Evolutionary conservation across 1,284 basidiomycete species (phyloP), one percentile per base, ranked within the genome.

Genomic region (Pseudozyma pruni): DNA sequence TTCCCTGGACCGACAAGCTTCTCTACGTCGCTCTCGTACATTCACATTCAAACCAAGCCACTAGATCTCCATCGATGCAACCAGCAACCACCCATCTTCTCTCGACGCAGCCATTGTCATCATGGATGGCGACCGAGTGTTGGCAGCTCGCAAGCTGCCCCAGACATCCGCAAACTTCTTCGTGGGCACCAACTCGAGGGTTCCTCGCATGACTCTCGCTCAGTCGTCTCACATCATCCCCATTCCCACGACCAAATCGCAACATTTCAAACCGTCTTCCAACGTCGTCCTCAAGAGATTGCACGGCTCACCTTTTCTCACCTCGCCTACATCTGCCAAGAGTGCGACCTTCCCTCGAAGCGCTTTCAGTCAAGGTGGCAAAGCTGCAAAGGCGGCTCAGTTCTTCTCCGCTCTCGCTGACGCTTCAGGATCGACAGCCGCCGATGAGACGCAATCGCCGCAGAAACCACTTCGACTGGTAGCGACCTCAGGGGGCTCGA

Each of bases 81-180:
- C 8, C 22, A 19, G 43, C 35, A 20, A 16, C 22, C n/a, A 13
- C 27, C 25, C 3, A 7, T 39, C 42, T 22, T 31, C 10, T 31
- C 17, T 20, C 38, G 11, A 16, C 34, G n/a, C 13, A 7, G 29
- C 25, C 5, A 23, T 16, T 29, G 20, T 40, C 22, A 27, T 19
- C 10, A 55, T 59, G 62, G 62, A 66, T 37, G 52, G 25, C 6
- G 46, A 66, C 39, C 39, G 39, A 29, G 41, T 44, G 3, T 43
- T 40, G 35, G 51, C 53, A 39, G 62, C 55, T 64, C 66, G 58
- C 13, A 69, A 69, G 58, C 45, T 57, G 58, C 66, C 66, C 6
- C 53, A 61, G 27, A 61, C 66, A n/a, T 53, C 66, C 3, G 66
- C 66, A 49, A 69, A 61, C 47, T 69, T 62, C 66, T 69, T 69